Evolutionary conservation across 352 stramenopile species (phyloP).

Genomic region (Pythium brachiatum): DNA sequence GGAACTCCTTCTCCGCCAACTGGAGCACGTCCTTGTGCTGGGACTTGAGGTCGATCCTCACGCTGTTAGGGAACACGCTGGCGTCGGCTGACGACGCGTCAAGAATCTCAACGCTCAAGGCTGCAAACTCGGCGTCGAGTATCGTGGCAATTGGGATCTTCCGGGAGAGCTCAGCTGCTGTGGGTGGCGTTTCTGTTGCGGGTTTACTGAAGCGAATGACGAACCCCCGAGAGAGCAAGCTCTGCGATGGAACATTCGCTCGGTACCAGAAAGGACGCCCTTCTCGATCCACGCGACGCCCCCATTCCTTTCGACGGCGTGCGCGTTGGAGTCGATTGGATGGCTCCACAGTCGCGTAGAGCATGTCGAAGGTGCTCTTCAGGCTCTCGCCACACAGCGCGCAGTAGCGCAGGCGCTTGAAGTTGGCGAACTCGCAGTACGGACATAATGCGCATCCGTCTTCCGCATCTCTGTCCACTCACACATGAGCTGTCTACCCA

Average conservation of each 20-base stretch:
- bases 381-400: constrained; percentile 34
- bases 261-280: constrained; percentile 27
- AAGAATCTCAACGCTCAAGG: neutral
- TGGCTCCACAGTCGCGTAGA: constrained; percentile 13
- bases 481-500: no score
- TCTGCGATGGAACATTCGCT: constrained; percentile 18
- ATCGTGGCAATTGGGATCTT: constrained; percentile 2
- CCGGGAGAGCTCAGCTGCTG: neutral
- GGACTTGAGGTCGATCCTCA: constrained; percentile 5
- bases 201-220: constrained; percentile 9
- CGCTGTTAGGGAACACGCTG: constrained; percentile 19
- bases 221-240: constrained; percentile 1
- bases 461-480: constrained; percentile 43
- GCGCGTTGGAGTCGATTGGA: constrained; percentile 11
- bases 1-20: constrained; percentile 39
- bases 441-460: constrained; percentile 30
- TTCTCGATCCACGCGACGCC: constrained; percentile 23
- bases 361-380: constrained; percentile 24
- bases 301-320: constrained; percentile 28
- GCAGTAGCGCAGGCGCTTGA: constrained; percentile 40
- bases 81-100: constrained; percentile 7
- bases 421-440: constrained; percentile 47
- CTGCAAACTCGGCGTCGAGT: constrained; percentile 2
- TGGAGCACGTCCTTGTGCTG: constrained; percentile 26
- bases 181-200: neutral